phyloP scores from a whole-genome alignment of 352 stramenopile genomes.

The Phytopythium ostracodes region DNA sequence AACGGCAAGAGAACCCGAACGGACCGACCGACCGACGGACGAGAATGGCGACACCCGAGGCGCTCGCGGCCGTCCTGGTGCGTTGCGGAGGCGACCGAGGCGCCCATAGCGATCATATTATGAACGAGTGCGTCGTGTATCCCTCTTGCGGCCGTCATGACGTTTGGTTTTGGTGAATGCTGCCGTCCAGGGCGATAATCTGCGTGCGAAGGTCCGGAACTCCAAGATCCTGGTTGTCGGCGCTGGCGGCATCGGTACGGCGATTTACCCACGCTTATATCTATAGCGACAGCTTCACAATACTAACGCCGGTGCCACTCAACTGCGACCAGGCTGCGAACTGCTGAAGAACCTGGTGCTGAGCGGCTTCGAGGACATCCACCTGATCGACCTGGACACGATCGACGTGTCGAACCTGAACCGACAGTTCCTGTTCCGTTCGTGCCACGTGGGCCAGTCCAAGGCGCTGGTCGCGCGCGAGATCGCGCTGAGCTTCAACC shows the following conservation, averaged over 20 bases:
- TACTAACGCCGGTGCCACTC: not conserved
- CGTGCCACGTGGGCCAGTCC: conserved; percentile 95
- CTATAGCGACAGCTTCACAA: too few relatives aligned
- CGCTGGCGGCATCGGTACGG: conserved; percentile 95
- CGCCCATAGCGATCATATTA: not conserved
- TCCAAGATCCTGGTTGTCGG: conserved; percentile 96
- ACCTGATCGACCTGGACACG: conserved; percentile 98
- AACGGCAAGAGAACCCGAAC: not conserved
- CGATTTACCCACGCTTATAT: not conserved
- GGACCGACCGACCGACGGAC: not conserved
- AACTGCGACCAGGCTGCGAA: conserved; percentile 85
- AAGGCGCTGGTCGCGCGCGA: conserved; percentile 92
- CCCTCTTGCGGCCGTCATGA: not conserved
- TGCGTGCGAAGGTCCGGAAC: conserved; percentile 66
- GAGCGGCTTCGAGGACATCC: conserved; percentile 91
- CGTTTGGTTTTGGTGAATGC: too few relatives aligned
- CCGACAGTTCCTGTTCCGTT: conserved; percentile 99
- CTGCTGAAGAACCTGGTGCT: conserved; percentile 99
- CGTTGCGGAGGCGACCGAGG: conserved; percentile 9
- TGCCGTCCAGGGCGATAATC: conserved; percentile 35
- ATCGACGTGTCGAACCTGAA: conserved; percentile 99
- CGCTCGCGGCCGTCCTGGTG: conserved; percentile 44
- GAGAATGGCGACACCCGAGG: conserved; percentile 22
- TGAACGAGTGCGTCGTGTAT: not conserved
- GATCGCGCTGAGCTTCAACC: conserved; percentile 88